Evolutionary conservation across 2,329 filamentous ascomycete genomes (phyloP).

Genomic region (Fusarium dimerum): DNA sequence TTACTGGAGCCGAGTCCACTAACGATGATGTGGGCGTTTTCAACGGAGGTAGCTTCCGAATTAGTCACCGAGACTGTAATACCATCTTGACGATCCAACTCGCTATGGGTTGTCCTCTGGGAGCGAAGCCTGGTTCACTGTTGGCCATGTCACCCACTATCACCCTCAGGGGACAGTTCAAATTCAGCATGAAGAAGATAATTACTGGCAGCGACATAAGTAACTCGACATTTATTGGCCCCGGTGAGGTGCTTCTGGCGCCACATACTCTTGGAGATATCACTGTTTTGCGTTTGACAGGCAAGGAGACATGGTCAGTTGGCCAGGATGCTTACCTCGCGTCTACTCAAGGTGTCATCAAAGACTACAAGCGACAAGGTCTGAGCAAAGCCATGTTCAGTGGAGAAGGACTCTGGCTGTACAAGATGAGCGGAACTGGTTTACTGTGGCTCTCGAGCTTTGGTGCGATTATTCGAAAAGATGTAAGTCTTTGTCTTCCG

Average conservation of each 20-base stretch:
- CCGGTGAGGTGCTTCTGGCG: slow-evolving; percentile 84
- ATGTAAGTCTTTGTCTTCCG: slow-evolving; percentile 58
- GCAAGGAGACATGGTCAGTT: slow-evolving; percentile 77
- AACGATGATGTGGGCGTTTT: slow-evolving; percentile 93
- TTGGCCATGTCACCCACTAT: slow-evolving; percentile 92
- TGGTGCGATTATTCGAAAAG: slow-evolving; percentile 92
- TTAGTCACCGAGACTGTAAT: slow-evolving; percentile 90
- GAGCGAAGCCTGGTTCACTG: slow-evolving; percentile 83
- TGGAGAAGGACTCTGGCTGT: slow-evolving; percentile 89
- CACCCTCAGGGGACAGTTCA: slow-evolving; percentile 77
- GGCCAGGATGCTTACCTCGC: slow-evolving; percentile 87
- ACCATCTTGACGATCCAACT: slow-evolving; percentile 86
- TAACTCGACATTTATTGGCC: slow-evolving; percentile 80
- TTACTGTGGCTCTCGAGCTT: slow-evolving; percentile 91
- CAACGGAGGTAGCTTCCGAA: slow-evolving; percentile 91
- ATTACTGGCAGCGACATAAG: slow-evolving; percentile 78
- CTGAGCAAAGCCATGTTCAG: slow-evolving; percentile 91
- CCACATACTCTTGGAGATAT: slow-evolving; percentile 83
- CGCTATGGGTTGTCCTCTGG: slow-evolving; percentile 82
- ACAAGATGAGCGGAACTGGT: slow-evolving; percentile 79
- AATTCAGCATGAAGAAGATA: slow-evolving; percentile 92
- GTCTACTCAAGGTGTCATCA: slow-evolving; percentile 81
- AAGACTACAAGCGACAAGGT: slow-evolving; percentile 83
- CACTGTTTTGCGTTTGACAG: slow-evolving; percentile 72
- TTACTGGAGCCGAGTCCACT: slow-evolving; percentile 61